Evolutionary conservation across 129 eudicot genomes (phyloP).

Genomic region (Pseudognaphalium luteoalbum): DNA sequence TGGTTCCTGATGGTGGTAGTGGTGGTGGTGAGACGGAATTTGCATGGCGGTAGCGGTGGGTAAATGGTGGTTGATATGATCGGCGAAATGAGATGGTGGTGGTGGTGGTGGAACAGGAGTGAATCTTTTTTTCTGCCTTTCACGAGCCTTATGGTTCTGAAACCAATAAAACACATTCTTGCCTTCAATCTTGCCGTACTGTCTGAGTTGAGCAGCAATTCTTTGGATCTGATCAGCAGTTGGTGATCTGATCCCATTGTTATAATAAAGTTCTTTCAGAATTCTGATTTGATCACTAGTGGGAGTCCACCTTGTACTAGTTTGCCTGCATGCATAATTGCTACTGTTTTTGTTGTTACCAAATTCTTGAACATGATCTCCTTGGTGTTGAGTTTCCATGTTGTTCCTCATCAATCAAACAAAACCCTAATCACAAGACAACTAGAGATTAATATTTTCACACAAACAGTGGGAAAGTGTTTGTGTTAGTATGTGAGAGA

Average conservation of each 20-base stretch:
- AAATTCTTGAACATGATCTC: conserved; percentile 24
- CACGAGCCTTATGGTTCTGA: conserved; percentile 97
- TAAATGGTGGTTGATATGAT: conserved; percentile 32
- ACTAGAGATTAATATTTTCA: conserved; percentile 4
- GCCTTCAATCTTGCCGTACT: conserved; percentile 99
- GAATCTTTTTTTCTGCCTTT: conserved; percentile 90
- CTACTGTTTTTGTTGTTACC: conserved; percentile 34
- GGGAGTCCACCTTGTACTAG: conserved; percentile 95
- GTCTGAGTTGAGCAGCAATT: conserved; percentile 83
- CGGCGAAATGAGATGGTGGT: conserved; percentile 20
- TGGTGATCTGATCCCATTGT: conserved; percentile 91
- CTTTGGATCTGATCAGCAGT: conserved; percentile 89
- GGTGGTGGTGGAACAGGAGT: conserved; percentile 35
- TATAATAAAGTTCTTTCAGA: conserved; percentile 91
- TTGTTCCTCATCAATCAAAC: conserved; percentile 11
- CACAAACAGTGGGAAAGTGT: not conserved
- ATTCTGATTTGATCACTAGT: conserved; percentile 92
- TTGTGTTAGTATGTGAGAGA: not conserved
- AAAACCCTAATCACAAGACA: conserved; percentile 35
- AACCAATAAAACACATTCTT: conserved; percentile 98
- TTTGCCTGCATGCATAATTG: conserved; percentile 74
- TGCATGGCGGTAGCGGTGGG: conserved; percentile 36
- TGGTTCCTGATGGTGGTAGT: conserved; percentile 33
- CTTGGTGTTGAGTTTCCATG: conserved; percentile 32
- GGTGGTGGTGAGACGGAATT: conserved; percentile 27